Evolutionary conservation across 1,139 yeast species (phyloP).

Genomic region (Taiozyma sp.): DNA sequence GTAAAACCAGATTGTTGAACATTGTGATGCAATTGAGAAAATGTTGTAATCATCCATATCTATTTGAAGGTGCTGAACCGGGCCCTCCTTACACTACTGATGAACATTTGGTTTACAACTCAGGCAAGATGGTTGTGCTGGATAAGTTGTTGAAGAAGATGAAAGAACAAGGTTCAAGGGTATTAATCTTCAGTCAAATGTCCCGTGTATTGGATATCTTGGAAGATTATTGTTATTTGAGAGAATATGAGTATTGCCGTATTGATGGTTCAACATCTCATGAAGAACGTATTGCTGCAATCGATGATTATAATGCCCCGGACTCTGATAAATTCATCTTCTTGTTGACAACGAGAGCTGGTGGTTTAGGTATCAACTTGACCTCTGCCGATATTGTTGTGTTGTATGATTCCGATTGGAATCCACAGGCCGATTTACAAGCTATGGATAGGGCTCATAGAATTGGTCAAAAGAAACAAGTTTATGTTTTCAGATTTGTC

Average conservation of each 20-base stretch:
- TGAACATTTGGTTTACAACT: constrained; percentile 70
- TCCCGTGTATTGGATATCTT: constrained; percentile 73
- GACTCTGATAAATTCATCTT: constrained; percentile 66
- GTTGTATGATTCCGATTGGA: constrained; percentile 79
- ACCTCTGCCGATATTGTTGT: constrained; percentile 75
- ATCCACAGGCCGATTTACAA: constrained; percentile 83
- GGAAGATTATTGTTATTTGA: constrained; percentile 71
- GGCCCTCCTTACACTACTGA: constrained; percentile 86
- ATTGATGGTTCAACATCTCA: constrained; percentile 84
- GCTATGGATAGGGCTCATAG: constrained; percentile 90
- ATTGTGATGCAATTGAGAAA: constrained; percentile 82
- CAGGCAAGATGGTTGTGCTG: constrained; percentile 68
- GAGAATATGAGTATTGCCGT: constrained; percentile 67
- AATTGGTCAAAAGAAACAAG: constrained; percentile 83
- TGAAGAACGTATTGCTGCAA: constrained; percentile 67
- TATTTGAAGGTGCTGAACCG: constrained; percentile 84
- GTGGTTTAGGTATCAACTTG: constrained; percentile 81
- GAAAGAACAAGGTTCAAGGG: constrained; percentile 67
- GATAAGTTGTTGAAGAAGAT: constrained; percentile 63
- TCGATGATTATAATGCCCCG: constrained; percentile 73
- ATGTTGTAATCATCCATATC: constrained; percentile 80
- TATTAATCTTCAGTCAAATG: constrained; percentile 78
- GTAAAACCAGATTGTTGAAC: constrained; percentile 68
- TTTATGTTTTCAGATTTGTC: constrained; percentile 68
- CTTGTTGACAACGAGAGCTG: constrained; percentile 75